Evolutionary conservation across 176 grass and related monocot species (phyloP).

Genomic region (Musa beccarii): DNA sequence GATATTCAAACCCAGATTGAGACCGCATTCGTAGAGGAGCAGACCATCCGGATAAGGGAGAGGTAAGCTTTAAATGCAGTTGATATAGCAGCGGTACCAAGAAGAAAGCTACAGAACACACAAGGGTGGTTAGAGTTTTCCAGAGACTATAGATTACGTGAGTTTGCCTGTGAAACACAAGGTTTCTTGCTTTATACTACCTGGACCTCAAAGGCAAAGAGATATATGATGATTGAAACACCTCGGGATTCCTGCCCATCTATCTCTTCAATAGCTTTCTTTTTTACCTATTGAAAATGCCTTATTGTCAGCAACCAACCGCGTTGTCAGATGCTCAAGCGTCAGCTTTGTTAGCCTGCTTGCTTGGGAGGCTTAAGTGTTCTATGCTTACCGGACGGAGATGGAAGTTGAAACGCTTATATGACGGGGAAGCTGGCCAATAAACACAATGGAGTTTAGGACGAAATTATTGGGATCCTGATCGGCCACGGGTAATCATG

Average conservation of each 20-base stretch:
- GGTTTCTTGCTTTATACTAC: too few species aligned
- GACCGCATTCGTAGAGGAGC: too few species aligned
- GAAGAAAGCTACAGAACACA: too few species aligned
- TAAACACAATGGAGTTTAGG: neutral
- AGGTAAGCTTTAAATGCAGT: too few species aligned
- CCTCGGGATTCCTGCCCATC: neutral
- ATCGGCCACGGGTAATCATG: neutral
- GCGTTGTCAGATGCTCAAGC: neutral
- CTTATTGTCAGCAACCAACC: neutral
- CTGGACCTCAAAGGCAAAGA: too few species aligned
- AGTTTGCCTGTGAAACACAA: too few species aligned
- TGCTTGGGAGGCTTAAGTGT: neutral
- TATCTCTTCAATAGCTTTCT: neutral
- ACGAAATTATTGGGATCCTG: neutral
- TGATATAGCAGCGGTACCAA: too few species aligned
- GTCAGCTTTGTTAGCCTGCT: neutral
- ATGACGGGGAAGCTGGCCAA: neutral
- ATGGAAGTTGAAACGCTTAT: neutral
- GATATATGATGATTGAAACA: neutral
- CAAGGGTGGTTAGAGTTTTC: too few species aligned
- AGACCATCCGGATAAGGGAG: too few species aligned
- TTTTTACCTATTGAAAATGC: neutral
- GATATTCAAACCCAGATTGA: too few species aligned
- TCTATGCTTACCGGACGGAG: neutral
- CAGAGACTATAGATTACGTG: too few species aligned